Base-by-base conservation (phyloP, 2,329 filamentous ascomycete genomes). In the Fusarium nygamai region DNA sequence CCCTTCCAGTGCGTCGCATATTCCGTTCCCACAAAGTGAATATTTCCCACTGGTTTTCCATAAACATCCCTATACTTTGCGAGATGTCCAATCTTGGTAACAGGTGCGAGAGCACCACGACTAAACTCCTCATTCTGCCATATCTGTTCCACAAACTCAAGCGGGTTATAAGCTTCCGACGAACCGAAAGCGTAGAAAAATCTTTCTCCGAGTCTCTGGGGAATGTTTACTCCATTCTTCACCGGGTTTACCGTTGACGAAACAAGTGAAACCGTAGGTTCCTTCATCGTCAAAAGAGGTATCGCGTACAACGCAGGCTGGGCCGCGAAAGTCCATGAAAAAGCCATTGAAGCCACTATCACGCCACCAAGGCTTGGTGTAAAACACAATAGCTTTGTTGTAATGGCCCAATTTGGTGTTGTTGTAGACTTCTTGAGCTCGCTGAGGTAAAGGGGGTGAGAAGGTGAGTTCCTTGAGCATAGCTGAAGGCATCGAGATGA, bases 21-120 rank as follows among this genome's bases (percentile, higher is more conserved):
- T 78, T 88, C 86, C 0, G 86, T 88, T 0, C 86, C 86, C 6
- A 85, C 85, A 72, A 87, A 88, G 69, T 88, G 85, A 8, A 88
- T 34, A 41, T 84, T 83, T 1, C 83, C 81, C n/a, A 82, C 72
- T 0, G 79, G 79, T 53, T 81, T 80, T 11, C 80, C 80, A 39
- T 82, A 79, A 8, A 81, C 71, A 17, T 74, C 70, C 0, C 72
- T 76, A 14, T 78, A 78, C 24, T 79, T 75, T 3, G 72, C 78
- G 27, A 79, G 77, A 43, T 82, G 78, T 0, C 80, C 81, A 5
- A 82, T 75, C 16, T 74, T 78, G 3, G 78, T 78, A 17, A 83
- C 76, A 13, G 82, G 82, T 12, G 81, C 80, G 7, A 82, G 76
- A 0, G 81, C 81, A 4, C 82, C 83, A 17, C 79, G 74, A 62